A percentile compares a stretch with the other conserved stretches of the same genome.
Evolutionary conservation across 1,139 yeast species (phyloP).

Genomic region (Suhomyces chickasaworum): DNA sequence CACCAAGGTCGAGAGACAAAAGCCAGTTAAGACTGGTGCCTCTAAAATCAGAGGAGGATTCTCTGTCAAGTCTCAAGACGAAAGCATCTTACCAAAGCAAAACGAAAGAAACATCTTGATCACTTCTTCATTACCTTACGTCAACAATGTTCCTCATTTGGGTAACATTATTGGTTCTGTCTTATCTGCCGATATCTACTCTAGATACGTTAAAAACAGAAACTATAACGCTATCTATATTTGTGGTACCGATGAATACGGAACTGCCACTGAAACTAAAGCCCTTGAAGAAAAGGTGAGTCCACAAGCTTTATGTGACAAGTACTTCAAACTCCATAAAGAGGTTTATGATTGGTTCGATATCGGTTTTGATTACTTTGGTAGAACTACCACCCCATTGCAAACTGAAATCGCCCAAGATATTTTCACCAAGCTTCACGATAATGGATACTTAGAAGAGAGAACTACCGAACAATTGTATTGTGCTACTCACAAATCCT

Average conservation of each 20-base stretch:
- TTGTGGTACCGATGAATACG: conserved; percentile 99
- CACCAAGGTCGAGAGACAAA: conserved; percentile 47
- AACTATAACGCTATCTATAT: conserved; percentile 82
- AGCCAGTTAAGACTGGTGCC: conserved; percentile 60
- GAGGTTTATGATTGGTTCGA: conserved; percentile 97
- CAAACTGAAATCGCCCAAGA: conserved; percentile 97
- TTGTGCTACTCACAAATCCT: conserved; percentile 88
- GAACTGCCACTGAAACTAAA: conserved; percentile 98
- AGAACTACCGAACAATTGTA: conserved; percentile 86
- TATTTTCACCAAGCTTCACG: conserved; percentile 71
- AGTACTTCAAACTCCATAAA: conserved; percentile 81
- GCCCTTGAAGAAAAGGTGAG: conserved; percentile 91
- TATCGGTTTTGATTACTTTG: conserved; percentile 90
- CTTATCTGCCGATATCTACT: conserved; percentile 88
- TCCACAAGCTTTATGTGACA: conserved; percentile 86
- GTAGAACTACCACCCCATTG: conserved; percentile 88
- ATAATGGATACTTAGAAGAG: conserved; percentile 81
- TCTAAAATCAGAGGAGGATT: conserved; percentile 47
- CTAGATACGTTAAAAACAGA: conserved; percentile 88
- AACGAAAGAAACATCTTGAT: conserved; percentile 79
- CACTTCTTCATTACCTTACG: conserved; percentile 96
- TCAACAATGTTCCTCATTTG: conserved; percentile 95
- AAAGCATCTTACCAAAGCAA: conserved; percentile 54
- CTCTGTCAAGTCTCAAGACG: conserved; percentile 38
- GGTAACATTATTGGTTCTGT: conserved; percentile 97